Base-by-base conservation (phyloP, 768 basidiomycete genomes). In the Suillus variegatus region DNA sequence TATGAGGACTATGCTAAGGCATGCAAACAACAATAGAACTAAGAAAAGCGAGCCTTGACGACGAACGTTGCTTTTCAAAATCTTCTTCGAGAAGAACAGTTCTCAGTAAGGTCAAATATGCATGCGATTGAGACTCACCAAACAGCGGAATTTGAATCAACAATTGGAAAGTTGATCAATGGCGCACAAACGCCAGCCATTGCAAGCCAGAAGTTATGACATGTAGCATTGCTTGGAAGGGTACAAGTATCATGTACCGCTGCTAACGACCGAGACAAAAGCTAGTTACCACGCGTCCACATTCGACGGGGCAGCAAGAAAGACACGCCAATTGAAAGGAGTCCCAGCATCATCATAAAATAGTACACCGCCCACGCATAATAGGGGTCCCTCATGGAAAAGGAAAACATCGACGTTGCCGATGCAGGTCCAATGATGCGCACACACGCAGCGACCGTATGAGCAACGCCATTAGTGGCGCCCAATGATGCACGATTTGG, bases 401-500 rank as follows among this genome's bases (percentile, higher is more conserved):
- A 71, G 14, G 81, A 79, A 62, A 81, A 80, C 58, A 81, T 38
- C 18, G 77, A 78, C 18, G 76, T 70, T 13, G 73, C 68, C 5
- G 67, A 60, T 4, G 74, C 76, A 43, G 79, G 79, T 13, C 76
- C 79, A 55, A 81, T 20, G 7, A 78, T 77, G 38, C 77, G 74
- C 22, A 68, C 69, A 20, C 72, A n/a, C 7, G 78, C 72, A 28
- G 73, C 76, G 12, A 70, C 69, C 44, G 71, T 73, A 66, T 76
- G 77, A 51, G 70, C 71, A 20, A 74, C 70, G n/a, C 91, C 91
- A 68, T 91, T 90, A 25, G 86, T 87, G 13, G 88, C 82, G 44
- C 91, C 91, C 22, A 92, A 81, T 6, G 85, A 85, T 36, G 85
- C 83, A 62, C 82, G 81, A 68, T 90, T 90, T 6, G 91, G 90